phyloP scores from a whole-genome alignment of 2,329 filamentous ascomycete species.

The Metarhizium anisopliae region DNA sequence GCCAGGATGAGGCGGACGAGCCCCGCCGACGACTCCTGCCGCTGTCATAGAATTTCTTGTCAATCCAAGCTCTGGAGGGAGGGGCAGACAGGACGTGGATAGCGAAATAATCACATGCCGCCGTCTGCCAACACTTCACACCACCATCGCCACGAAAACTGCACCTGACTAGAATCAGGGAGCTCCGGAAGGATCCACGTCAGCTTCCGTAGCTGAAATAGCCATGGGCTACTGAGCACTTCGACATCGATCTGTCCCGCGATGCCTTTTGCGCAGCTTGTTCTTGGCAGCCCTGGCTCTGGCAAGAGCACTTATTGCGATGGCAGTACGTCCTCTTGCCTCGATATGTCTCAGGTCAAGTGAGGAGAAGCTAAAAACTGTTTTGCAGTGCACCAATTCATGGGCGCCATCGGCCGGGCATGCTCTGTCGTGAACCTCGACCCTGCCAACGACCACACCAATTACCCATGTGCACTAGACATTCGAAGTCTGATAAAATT shows the following conservation, averaged over 20 bases:
- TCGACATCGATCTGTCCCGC: conserved; percentile 2
- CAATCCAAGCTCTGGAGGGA: neutral
- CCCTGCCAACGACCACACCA: conserved; percentile 88
- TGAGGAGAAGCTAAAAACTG: neutral
- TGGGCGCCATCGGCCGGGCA: conserved; percentile 88
- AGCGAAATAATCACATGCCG: neutral
- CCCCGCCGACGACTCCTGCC: neutral
- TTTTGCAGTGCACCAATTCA: conserved; percentile 79
- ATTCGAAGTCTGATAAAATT: conserved; percentile 82
- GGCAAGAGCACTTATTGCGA: conserved; percentile 98
- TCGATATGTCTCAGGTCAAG: neutral
- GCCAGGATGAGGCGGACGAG: neutral
- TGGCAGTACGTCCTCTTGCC: conserved; percentile 56
- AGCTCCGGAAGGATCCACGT: neutral
- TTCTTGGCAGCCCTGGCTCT: conserved; percentile 87
- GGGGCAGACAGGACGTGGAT: conserved; percentile 6
- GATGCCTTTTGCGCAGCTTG: conserved; percentile 65
- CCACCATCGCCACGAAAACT: neutral
- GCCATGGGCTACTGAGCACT: neutral
- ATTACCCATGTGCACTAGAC: conserved; percentile 82
- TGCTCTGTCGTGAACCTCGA: conserved; percentile 95
- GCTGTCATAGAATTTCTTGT: neutral
- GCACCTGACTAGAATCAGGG: neutral
- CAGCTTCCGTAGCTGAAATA: neutral
- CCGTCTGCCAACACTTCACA: neutral